Base-by-base conservation (phyloP, 1,284 basidiomycete species). In the Meira nashicola region DNA sequence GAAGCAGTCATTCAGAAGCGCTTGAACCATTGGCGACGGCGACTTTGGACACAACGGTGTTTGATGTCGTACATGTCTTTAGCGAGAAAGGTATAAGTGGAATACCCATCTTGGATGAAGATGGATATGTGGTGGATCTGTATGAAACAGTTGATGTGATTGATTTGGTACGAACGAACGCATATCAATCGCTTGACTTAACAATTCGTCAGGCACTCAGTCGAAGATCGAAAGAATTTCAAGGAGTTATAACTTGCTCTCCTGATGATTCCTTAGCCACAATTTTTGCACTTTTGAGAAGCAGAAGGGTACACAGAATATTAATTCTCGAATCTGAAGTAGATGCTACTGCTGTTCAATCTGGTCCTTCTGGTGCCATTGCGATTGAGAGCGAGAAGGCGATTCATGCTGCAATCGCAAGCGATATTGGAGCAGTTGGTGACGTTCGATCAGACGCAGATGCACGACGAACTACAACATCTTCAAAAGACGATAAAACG, bases 141-240 rank as follows among this genome's bases (percentile, higher is more conserved):
- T 99, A 98, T 79, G 95, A 99, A 80, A 96, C 94, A 1, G 95
- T 99, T 19, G 95, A 99, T 81, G 94, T 98, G 53, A 95, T 98
- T 66, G 60, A 60, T 25, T 66, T 79, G 3, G 91, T 98, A 40
- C 86, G 92, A n/a, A 84, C 92, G 14, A 93, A 93, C 56, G 90
- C 88, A 7, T 98, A 97, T 79, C 89, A 93, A 74, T 87, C 90
- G 2, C 85, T 99, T 2, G 94, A 97, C 80, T 82, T 96, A 54
- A 97, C 89, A n/a, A 92, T 99, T 68, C 86, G 86, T 17, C 89
- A 94, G 79, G 95, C 95, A 1, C 83, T 99, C 55, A 89, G 87
- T 65, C 88, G 94, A 72, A 87, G 95, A 6, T 66, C 75, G 2
- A 66, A 89, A 88, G 95, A 98, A 79, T 98, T 97, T 78, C 87